Evolutionary conservation across 1,139 yeast genomes (phyloP).

Genomic region (Pichia sp.): DNA sequence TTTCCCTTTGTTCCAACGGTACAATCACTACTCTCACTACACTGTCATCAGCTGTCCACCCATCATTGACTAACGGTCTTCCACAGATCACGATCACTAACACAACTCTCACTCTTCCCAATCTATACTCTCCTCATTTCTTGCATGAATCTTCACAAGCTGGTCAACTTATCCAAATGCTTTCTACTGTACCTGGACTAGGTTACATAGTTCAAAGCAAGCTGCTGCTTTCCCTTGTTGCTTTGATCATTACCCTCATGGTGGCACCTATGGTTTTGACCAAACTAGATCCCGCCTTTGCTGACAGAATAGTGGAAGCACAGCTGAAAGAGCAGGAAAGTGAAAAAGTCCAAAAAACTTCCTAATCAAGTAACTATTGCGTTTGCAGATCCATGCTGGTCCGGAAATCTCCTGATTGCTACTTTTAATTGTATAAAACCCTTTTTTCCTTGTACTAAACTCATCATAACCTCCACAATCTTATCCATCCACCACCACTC

Average conservation of each 20-base stretch:
- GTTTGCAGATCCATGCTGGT: neutral
- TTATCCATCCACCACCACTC: too few species aligned
- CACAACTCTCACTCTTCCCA: neutral
- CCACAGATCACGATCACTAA: neutral
- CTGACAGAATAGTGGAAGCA: slow-evolving; percentile 21
- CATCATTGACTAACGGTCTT: neutral
- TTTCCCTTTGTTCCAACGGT: neutral
- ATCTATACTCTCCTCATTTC: neutral
- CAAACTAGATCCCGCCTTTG: slow-evolving; percentile 24
- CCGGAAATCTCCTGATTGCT: neutral
- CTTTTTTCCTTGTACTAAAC: neutral
- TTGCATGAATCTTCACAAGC: neutral
- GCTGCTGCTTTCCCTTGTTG: slow-evolving; percentile 12
- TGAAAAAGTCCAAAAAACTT: neutral
- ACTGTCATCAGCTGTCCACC: neutral
- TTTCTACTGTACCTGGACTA: neutral
- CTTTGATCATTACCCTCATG: slow-evolving; percentile 10
- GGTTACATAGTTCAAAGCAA: slow-evolving; percentile 1
- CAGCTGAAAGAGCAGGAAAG: slow-evolving; percentile 12
- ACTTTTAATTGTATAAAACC: neutral
- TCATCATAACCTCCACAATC: neutral
- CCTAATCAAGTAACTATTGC: neutral
- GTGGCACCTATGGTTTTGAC: slow-evolving; percentile 22
- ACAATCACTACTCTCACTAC: neutral
- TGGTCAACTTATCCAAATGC: neutral